Evolutionary conservation across 805 yeast genomes (phyloP).

Genomic region (Cyberlindnera galapagoensis): DNA sequence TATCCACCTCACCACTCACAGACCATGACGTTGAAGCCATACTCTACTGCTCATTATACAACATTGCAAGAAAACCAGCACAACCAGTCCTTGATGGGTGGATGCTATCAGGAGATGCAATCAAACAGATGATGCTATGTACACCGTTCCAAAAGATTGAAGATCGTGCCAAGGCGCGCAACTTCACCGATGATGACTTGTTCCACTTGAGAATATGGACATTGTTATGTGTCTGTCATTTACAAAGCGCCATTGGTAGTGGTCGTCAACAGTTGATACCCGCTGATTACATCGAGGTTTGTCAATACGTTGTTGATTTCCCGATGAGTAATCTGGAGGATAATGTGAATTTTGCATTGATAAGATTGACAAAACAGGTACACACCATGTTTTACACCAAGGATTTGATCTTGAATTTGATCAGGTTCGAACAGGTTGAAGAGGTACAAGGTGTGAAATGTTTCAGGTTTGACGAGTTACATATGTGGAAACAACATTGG

Average conservation of each 20-base stretch:
- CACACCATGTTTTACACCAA: constrained; percentile 21
- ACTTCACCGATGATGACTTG: constrained; percentile 33
- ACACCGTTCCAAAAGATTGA: constrained; percentile 38
- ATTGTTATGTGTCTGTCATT: constrained; percentile 43
- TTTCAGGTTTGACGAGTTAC: constrained; percentile 16
- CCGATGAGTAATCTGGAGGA: constrained; percentile 50
- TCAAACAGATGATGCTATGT: constrained; percentile 42
- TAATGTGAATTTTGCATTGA: constrained; percentile 45
- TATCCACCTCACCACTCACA: constrained; percentile 44
- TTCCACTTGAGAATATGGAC: constrained; percentile 51
- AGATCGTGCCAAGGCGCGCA: constrained; percentile 26
- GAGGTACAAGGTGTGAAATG: constrained; percentile 8
- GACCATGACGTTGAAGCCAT: constrained; percentile 59
- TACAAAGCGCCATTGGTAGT: constrained; percentile 43
- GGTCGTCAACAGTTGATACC: constrained; percentile 41
- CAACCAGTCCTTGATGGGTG: constrained; percentile 49
- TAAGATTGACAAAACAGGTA: constrained; percentile 31
- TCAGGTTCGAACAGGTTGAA: constrained; percentile 18
- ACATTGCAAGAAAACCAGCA: constrained; percentile 46
- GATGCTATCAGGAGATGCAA: constrained; percentile 45
- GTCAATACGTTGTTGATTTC: constrained; percentile 37
- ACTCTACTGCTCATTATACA: constrained; percentile 46
- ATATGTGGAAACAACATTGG: constrained; percentile 43
- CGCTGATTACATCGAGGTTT: constrained; percentile 31
- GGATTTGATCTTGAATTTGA: constrained; percentile 18